Base-by-base conservation (phyloP, 192 early-diverging fungal species). In the Rhizoclosmatium sp. region DNA sequence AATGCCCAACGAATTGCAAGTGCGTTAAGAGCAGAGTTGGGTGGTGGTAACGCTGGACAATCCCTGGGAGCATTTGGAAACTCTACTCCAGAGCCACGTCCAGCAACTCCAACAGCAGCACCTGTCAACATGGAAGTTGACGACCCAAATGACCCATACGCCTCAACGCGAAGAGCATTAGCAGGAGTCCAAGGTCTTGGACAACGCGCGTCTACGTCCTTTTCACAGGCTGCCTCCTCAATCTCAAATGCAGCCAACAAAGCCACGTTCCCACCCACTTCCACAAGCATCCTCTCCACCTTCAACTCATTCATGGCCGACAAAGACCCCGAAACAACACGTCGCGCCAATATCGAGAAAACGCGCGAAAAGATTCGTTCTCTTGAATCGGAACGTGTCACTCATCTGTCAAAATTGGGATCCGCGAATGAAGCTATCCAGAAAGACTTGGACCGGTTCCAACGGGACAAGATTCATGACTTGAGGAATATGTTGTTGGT, bases 361-460 rank as follows among this genome's bases (percentile, higher is more conserved):
- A 93, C 95, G 3, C 90, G 91, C 21, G 97, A 98, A 75, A 83
- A 87, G 23, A 96, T 98, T 69, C 83, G 80, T 2, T 67, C 92
- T 69, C 85, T 99, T 47, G 95, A 96, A 83, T 91, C 92, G 76
- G 92, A 96, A 47, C 83, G 94, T 64, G 92, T 93, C 81, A 87
- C 88, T 19, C 88, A 91, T 58, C 87, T 86, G 45, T 84, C 89
- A 16, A 94, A 96, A 75, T 68, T 99, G 70, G 85, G 86, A n/a
- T 87, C 89, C 46, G 88, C 93, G 42, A 96, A 96, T 59, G 87
- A 86, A 3, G 92, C 93, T 51, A 92, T 96, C 58, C 96, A 98
- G 83, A 85, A 87, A 16, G 95, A 99, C 76, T 79, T 99, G 78
- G 96, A 98, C 71, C 86, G 96, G 45, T 99, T 97, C 87, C 97